A percentile compares a stretch with the other conserved stretches of the same genome.
These are phyloP conservation scores for Zymoseptoria brevis DNA, from an alignment of 2,329 filamentous ascomycete species.

Conservation along the genomic window DNA sequence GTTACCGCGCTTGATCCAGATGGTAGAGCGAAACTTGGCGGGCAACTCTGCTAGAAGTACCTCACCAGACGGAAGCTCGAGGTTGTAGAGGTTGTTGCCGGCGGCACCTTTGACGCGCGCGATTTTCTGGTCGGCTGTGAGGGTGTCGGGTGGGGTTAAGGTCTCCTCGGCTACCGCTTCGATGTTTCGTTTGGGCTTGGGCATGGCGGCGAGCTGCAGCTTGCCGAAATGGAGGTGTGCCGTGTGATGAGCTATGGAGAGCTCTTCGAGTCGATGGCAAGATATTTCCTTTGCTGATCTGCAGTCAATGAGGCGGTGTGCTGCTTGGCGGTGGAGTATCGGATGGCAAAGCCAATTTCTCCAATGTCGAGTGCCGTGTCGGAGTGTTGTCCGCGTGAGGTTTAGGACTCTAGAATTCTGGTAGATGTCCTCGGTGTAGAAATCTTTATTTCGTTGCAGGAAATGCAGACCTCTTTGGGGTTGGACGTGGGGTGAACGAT, in stretches of 20 bases:
- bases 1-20: constrained; percentile 85
- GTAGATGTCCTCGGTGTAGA: background rate
- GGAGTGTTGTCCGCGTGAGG: background rate
- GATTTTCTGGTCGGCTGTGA: constrained; percentile 52
- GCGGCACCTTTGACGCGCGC: constrained; percentile 73
- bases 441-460: background rate
- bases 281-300: background rate
- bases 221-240: background rate
- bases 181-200: constrained; percentile 66
- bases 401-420: background rate
- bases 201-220: constrained; percentile 44
- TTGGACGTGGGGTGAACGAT: background rate
- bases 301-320: background rate
- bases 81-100: constrained; percentile 82
- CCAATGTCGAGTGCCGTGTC: background rate
- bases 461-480: background rate
- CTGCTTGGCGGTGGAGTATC: background rate
- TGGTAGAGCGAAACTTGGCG: constrained; percentile 76
- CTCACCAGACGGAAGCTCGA: constrained; percentile 60
- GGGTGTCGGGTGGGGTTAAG: constrained; percentile 49
- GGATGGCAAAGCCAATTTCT: background rate
- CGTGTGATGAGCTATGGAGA: background rate
- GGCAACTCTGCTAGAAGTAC: constrained; percentile 71
- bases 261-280: background rate
- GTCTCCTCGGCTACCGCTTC: constrained; percentile 70